phyloP scores from a whole-genome alignment of 805 yeast species.

The Saccharomycopsis sp. region DNA sequence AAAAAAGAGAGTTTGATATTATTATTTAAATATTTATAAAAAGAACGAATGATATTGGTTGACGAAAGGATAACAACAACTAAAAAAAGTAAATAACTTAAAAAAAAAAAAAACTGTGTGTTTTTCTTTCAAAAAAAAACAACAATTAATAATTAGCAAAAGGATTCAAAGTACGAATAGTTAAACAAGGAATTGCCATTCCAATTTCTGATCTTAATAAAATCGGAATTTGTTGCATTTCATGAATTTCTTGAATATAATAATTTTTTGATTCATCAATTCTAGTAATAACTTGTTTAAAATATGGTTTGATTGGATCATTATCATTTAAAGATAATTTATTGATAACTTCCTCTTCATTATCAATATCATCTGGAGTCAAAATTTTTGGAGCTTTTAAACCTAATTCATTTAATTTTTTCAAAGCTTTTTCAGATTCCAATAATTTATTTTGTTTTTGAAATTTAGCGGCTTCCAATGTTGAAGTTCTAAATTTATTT shows the following conservation, averaged over 20 bases:
- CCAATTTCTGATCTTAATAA: conserved; percentile 86
- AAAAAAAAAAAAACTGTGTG: too few relatives aligned
- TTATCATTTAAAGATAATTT: background rate
- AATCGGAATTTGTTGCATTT: conserved; percentile 71
- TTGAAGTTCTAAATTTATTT: conserved; percentile 64
- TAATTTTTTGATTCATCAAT: conserved; percentile 40
- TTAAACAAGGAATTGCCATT: conserved; percentile 90
- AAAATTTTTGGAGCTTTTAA: conserved; percentile 37
- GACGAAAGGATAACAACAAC: too few relatives aligned
- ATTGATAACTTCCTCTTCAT: conserved; percentile 15
- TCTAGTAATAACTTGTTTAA: conserved; percentile 45
- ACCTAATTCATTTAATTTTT: conserved; percentile 40
- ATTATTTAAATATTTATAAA: too few relatives aligned
- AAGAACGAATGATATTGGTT: too few relatives aligned
- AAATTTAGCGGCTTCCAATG: conserved; percentile 58
- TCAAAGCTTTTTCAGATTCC: conserved; percentile 32
- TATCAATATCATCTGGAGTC: conserved; percentile 22
- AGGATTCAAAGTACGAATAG: conserved; percentile 87
- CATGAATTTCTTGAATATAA: conserved; percentile 72
- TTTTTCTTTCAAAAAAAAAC: too few relatives aligned
- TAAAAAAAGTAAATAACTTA: too few relatives aligned
- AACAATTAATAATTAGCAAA: conserved; percentile 30
- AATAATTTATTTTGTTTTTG: conserved; percentile 26
- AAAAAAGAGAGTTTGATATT: background rate
- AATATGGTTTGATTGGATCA: conserved; percentile 43